Evolutionary conservation across 768 basidiomycete species (phyloP).

Genomic region (Agrocybe pediades): DNA sequence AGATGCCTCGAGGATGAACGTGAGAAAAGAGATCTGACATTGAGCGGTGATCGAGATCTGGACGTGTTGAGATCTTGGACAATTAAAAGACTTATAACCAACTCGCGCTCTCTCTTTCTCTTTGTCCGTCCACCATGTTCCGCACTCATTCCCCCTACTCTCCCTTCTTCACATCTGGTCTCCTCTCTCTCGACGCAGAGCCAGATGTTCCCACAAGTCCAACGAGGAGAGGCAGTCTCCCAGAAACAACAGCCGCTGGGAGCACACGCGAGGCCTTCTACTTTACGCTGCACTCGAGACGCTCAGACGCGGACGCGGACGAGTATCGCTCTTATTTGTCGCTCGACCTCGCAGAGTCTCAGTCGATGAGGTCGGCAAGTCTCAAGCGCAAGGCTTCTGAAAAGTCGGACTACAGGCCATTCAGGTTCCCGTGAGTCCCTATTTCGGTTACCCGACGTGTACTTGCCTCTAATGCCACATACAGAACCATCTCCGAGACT

Average conservation of each 20-base stretch:
- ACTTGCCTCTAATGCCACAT: neutral
- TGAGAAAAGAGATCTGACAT: neutral
- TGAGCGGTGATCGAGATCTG: neutral
- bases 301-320: constrained; percentile 35
- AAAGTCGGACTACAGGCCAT: constrained; percentile 15
- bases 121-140: constrained; percentile 30
- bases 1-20: neutral
- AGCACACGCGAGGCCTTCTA: constrained; percentile 42
- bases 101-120: neutral
- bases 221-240: constrained; percentile 38
- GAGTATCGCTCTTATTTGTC: constrained; percentile 65
- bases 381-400: constrained; percentile 31
- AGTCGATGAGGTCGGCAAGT: constrained; percentile 41
- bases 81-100: no score
- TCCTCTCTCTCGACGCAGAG: constrained; percentile 36
- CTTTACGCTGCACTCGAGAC: constrained; percentile 46
- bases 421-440: constrained; percentile 26
- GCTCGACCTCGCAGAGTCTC: constrained; percentile 64
- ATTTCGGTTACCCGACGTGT: neutral
- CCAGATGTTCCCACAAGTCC: constrained; percentile 22
- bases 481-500: constrained; percentile 26
- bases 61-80: neutral
- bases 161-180: constrained; percentile 66
- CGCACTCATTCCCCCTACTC: constrained; percentile 54
- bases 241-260: constrained; percentile 28